Evolutionary conservation across 2,329 filamentous ascomycete species (phyloP).

Genomic region (Paracorniculantispora psalliotae): DNA sequence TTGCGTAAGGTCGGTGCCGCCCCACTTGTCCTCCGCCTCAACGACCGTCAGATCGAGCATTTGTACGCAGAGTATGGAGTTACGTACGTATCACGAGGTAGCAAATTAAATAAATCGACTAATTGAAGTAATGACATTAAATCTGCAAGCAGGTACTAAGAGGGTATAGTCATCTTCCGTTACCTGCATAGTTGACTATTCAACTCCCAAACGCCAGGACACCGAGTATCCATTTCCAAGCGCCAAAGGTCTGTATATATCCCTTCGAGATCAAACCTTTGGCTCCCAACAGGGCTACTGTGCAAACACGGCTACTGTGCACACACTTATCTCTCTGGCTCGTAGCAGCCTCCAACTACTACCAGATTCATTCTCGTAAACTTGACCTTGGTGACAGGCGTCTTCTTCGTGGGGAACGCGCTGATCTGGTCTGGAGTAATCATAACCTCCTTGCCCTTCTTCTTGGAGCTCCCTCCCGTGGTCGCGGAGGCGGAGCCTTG

Average conservation of each 20-base stretch:
- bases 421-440: constrained; percentile 91
- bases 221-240: background rate
- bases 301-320: too few relatives aligned
- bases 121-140: too few relatives aligned
- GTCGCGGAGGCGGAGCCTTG: constrained; percentile 25
- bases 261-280: background rate
- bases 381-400: constrained; percentile 84
- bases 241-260: background rate
- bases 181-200: constrained; percentile 1
- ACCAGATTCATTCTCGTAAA: constrained; percentile 96
- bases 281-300: too few relatives aligned
- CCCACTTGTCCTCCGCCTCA: constrained; percentile 5
- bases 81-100: too few relatives aligned
- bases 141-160: background rate
- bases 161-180: background rate
- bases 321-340: constrained; percentile 42
- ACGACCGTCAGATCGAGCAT: background rate
- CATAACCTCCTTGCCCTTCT: constrained; percentile 84
- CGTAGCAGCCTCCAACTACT: constrained; percentile 72
- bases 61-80: too few relatives aligned
- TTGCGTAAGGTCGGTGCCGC: constrained; percentile 5
- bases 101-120: too few relatives aligned
- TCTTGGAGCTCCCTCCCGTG: constrained; percentile 46
- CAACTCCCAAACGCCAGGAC: constrained; percentile 4
- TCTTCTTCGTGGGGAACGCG: constrained; percentile 94